A percentile compares a stretch with the other conserved stretches of the same genome.
These are phyloP conservation scores for Rhododendron mucronatum DNA, from an alignment of 148 eudicot genomes.

Conservation along the genomic window DNA sequence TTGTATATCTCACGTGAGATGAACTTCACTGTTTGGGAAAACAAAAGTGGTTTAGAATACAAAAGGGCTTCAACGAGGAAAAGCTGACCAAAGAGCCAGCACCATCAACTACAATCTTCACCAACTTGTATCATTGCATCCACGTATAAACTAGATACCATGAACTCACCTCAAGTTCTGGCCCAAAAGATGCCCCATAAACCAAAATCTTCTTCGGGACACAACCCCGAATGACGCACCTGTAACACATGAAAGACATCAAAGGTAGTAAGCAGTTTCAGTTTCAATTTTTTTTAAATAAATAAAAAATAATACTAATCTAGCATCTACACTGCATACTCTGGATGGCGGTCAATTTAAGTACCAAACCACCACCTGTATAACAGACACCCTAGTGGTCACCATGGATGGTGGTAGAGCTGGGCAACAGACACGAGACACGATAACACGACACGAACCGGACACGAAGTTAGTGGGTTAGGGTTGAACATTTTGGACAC, in stretches of 20 bases:
- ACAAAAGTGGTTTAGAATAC: background rate
- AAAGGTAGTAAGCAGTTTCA: background rate
- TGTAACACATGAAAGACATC: conserved; percentile 26
- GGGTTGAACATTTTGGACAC: no score
- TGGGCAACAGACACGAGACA: no score
- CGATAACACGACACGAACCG: no score
- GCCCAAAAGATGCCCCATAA: conserved; percentile 84
- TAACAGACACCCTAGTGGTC: background rate
- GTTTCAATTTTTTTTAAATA: background rate
- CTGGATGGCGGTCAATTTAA: background rate
- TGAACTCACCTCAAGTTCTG: conserved; percentile 79
- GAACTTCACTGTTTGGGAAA: background rate
- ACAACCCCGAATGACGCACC: conserved; percentile 99
- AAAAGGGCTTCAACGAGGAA: background rate
- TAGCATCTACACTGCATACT: background rate
- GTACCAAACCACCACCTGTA: background rate
- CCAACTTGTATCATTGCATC: background rate
- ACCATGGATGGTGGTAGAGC: no score
- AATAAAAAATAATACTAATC: background rate
- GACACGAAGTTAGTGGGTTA: no score
- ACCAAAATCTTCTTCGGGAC: conserved; percentile 98
- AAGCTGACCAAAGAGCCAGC: background rate
- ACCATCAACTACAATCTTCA: background rate
- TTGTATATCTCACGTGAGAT: background rate
- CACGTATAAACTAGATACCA: background rate